Evolutionary conservation across 1,284 basidiomycete genomes (phyloP).

Genomic region (Ustilago xerochloae): DNA sequence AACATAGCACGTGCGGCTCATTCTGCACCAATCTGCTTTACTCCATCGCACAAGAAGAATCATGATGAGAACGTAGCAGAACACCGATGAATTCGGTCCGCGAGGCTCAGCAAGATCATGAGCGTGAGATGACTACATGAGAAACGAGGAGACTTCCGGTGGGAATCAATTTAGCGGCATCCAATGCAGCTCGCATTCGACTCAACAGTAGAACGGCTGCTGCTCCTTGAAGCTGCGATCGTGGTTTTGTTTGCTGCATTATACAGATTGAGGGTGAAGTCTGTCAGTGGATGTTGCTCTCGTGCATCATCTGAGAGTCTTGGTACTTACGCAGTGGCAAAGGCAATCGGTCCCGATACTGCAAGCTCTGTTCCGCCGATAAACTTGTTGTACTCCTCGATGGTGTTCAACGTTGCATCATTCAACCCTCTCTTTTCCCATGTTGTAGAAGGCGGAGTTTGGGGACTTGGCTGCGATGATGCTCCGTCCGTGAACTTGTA

Average conservation of each 20-base stretch:
- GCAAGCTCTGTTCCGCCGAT: conserved; percentile 33
- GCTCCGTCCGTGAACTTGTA: background rate
- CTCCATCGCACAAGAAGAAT: no score
- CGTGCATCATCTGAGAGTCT: no score
- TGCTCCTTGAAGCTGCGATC: conserved; percentile 13
- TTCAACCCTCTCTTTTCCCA: conserved; percentile 12
- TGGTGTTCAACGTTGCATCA: conserved; percentile 26
- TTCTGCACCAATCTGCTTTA: no score
- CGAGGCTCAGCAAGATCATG: no score
- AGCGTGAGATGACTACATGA: no score
- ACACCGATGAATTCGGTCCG: no score
- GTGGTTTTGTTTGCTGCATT: conserved; percentile 6
- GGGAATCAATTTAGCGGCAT: no score
- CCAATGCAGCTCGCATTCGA: background rate
- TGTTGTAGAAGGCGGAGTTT: no score
- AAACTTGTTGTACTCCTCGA: conserved; percentile 46
- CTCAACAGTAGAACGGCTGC: conserved; percentile 10
- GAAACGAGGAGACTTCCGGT: no score
- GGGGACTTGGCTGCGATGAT: background rate
- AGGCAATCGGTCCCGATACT: conserved; percentile 13
- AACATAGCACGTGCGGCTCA: no score
- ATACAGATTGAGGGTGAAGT: background rate
- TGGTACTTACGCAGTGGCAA: conserved; percentile 37
- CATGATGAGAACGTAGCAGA: no score
- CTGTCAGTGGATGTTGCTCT: no score